Evolutionary conservation across 1,284 basidiomycete genomes (phyloP), one percentile per base, ranked within the genome.

Genomic region (Dichomitus squalens): DNA sequence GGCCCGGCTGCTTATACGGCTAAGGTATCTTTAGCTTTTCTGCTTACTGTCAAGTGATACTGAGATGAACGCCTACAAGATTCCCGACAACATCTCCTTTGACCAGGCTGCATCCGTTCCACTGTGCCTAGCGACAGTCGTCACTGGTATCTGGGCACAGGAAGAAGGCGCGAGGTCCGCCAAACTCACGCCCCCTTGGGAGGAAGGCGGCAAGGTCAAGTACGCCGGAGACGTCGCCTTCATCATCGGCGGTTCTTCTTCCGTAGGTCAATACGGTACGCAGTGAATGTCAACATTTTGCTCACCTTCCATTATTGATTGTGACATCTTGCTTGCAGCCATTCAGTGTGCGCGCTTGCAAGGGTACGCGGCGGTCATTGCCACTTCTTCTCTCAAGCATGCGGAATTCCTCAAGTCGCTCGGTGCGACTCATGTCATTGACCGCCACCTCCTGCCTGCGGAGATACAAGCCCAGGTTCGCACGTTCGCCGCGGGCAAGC

Each of bases 401-500:
- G 64, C 66, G 1, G 73, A 65, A 0, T 71, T 68, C 59, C 72
- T 83, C 58, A 79, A 79, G 61, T 73, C 73, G 2, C 72, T 82
- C n/a, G 82, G 83, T 1, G 82, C 81, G 0, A 79, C 78, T 0
- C 75, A 78, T 52, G 69, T 79, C 55, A 65, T 84, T 54, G 76
- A 66, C 54, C 49, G 64, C 5, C 23, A 18, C 31, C 47, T 51
- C n/a, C 39, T 48, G 1, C 39, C 47, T 5, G 35, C 4, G 12
- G 35, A 36, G 35, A 36, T 36, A 4, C 35, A n/a, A 11, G 35
- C 35, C 9, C n/a, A 12, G 35, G 12, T n/a, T 9, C 35, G 12
- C 35, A 12, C 16, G 12, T 4, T 36, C 35, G n/a, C 35, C 9
- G 4, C 7, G 12, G 35, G 35, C 7, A 36, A 36, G 35, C 35